Percentiles rank a stretch among this genome's conserved stretches.
These are phyloP conservation scores for Pseudevernia furfuracea DNA, from an alignment of 495 filamentous ascomycete species.

Conservation along the genomic window DNA sequence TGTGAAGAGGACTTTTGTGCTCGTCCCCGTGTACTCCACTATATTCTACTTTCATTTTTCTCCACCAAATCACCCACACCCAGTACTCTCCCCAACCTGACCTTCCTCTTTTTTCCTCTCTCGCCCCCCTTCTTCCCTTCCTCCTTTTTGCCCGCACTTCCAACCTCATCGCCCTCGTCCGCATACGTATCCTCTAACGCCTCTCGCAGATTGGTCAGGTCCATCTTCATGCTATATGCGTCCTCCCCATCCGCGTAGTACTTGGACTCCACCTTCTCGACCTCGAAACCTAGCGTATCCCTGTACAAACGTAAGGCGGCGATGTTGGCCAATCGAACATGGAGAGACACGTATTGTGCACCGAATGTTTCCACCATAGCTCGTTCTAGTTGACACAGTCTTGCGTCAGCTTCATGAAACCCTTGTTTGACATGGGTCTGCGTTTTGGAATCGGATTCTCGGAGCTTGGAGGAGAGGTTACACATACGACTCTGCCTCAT, in stretches of 20 bases:
- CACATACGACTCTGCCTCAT: slow-evolving; percentile 91
- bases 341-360: slow-evolving; percentile 86
- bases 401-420: not conserved
- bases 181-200: slow-evolving; percentile 38
- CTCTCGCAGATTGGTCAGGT: slow-evolving; percentile 55
- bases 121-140: slow-evolving; percentile 27
- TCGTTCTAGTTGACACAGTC: slow-evolving; percentile 49
- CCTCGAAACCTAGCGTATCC: slow-evolving; percentile 85
- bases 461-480: not conserved
- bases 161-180: slow-evolving; percentile 50
- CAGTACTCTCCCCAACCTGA: slow-evolving; percentile 72
- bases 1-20: not conserved
- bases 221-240: slow-evolving; percentile 86
- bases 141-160: slow-evolving; percentile 44
- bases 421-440: not conserved
- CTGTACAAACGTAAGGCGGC: slow-evolving; percentile 88
- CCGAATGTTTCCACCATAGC: slow-evolving; percentile 94
- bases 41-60: slow-evolving; percentile 24
- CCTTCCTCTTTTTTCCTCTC: slow-evolving; percentile 47
- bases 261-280: slow-evolving; percentile 81
- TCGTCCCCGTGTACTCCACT: not conserved
- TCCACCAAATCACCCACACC: slow-evolving; percentile 68
- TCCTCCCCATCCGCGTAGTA: slow-evolving; percentile 99
- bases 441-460: not conserved
- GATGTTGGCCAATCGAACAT: slow-evolving; percentile 88